phyloP scores from a whole-genome alignment of 371 early-diverging fungal genomes.

The Haplosporangium sp. region DNA sequence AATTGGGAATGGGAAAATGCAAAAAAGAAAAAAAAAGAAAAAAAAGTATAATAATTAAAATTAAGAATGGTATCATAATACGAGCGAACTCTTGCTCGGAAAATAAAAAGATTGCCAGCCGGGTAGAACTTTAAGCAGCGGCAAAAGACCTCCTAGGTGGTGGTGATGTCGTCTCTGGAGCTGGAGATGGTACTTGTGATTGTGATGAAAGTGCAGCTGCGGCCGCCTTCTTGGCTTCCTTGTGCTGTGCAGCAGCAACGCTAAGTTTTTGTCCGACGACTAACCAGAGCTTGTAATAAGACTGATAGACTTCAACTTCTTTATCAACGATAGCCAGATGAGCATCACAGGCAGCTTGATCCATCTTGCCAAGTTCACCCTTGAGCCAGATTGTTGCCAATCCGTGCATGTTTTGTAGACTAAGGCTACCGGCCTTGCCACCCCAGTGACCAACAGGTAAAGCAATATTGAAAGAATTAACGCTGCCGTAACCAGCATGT shows the following conservation, averaged over 20 bases:
- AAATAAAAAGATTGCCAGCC: not conserved
- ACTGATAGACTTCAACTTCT: conserved; percentile 29
- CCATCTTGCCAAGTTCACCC: conserved; percentile 42
- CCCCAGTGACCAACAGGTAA: conserved; percentile 53
- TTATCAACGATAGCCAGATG: conserved; percentile 20
- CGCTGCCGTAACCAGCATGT: conserved; percentile 34
- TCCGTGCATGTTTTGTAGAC: conserved; percentile 47
- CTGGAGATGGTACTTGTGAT: not conserved
- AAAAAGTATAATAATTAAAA: not conserved
- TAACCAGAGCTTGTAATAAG: conserved; percentile 56
- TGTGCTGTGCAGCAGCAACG: conserved; percentile 6
- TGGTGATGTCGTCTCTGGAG: not conserved
- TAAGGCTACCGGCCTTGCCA: conserved; percentile 44
- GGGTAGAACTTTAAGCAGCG: not conserved
- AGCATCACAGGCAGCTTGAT: conserved; percentile 33
- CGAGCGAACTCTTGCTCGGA: not conserved
- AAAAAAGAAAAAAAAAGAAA: not conserved
- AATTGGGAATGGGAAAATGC: not conserved
- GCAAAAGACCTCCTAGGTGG: not conserved
- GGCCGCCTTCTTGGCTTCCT: conserved; percentile 19
- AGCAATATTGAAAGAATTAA: conserved; percentile 47
- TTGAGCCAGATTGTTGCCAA: conserved; percentile 51
- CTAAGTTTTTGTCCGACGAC: conserved; percentile 44
- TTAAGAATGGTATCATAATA: not conserved
- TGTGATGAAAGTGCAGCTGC: not conserved